These are phyloP conservation scores for Trichocladium antarcticum DNA, from an alignment of 495 filamentous ascomycete species.

Conservation along the genomic window DNA sequence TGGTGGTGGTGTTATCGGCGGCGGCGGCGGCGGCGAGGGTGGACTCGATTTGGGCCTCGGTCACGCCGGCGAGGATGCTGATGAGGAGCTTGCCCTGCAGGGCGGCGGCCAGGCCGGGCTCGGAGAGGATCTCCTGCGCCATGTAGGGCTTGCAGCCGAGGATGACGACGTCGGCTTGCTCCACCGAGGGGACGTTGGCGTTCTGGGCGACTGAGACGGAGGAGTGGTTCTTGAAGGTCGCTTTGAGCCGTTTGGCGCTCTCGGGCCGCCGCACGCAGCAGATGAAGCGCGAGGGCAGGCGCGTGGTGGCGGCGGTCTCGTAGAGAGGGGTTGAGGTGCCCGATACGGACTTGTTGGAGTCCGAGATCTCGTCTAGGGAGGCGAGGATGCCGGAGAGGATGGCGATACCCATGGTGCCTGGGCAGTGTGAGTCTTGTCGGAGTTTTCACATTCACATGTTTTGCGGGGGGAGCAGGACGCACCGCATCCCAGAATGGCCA, in stretches of 20 bases:
- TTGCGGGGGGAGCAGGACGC: constrained; percentile 28
- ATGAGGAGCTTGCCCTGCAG: constrained; percentile 71
- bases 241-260: constrained; percentile 51
- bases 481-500: constrained; percentile 67
- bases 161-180: constrained; percentile 53
- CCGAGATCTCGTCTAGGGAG: constrained; percentile 43
- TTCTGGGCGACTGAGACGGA: constrained; percentile 36
- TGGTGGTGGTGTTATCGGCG: constrained; percentile 24
- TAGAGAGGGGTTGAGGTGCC: constrained; percentile 43
- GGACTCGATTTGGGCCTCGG: constrained; percentile 48
- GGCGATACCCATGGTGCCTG: constrained; percentile 73
- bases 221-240: constrained; percentile 43
- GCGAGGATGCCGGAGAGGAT: constrained; percentile 71
- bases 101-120: constrained; percentile 55
- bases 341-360: constrained; percentile 27
- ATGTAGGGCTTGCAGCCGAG: constrained; percentile 73
- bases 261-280: constrained; percentile 58
- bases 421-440: neutral
- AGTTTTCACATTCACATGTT: neutral
- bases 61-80: constrained; percentile 74
- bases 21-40: constrained; percentile 43
- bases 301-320: constrained; percentile 42
- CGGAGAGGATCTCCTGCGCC: constrained; percentile 51
- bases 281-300: constrained; percentile 60
- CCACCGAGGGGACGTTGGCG: constrained; percentile 49